A percentile compares a stretch with the other conserved stretches of the same genome.
phyloP scores from a whole-genome alignment of 257 asterid genomes.

The Lycium barbarum region DNA sequence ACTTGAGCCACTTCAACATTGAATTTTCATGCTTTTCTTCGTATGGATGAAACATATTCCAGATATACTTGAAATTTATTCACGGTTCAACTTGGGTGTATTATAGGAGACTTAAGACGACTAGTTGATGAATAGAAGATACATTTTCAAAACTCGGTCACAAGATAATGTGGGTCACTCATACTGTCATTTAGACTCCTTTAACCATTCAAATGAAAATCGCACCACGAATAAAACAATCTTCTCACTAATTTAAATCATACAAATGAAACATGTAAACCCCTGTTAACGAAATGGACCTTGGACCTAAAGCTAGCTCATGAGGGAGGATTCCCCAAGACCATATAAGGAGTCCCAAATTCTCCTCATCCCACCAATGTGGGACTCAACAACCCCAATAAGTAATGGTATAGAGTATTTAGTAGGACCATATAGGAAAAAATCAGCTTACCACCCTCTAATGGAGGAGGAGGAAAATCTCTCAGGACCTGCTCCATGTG shows the following conservation, averaged over 20 bases:
- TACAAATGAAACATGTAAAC: neutral
- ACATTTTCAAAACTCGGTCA: neutral
- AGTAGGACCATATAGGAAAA: constrained; percentile 23
- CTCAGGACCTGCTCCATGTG: constrained; percentile 79
- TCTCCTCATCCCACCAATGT: too few relatives aligned
- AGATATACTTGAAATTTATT: neutral
- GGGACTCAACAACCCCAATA: neutral
- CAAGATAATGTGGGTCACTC: constrained; percentile 15
- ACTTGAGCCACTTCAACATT: constrained; percentile 17
- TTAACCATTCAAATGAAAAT: constrained; percentile 17
- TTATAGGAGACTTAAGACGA: neutral
- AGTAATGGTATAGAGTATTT: neutral
- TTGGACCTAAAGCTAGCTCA: too few relatives aligned
- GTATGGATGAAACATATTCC: neutral
- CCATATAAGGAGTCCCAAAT: too few relatives aligned
- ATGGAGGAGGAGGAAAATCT: constrained; percentile 72
- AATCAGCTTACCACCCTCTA: constrained; percentile 67
- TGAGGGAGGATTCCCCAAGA: too few relatives aligned
- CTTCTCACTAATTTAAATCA: neutral
- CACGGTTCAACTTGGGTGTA: constrained; percentile 8
- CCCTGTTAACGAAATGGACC: too few relatives aligned
- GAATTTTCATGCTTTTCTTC: neutral
- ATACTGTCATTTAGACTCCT: neutral
- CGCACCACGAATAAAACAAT: neutral
- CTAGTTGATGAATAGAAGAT: constrained; percentile 11